phyloP scores from a whole-genome alignment of 495 filamentous ascomycete species.

The Aspergillus conjunctus region DNA sequence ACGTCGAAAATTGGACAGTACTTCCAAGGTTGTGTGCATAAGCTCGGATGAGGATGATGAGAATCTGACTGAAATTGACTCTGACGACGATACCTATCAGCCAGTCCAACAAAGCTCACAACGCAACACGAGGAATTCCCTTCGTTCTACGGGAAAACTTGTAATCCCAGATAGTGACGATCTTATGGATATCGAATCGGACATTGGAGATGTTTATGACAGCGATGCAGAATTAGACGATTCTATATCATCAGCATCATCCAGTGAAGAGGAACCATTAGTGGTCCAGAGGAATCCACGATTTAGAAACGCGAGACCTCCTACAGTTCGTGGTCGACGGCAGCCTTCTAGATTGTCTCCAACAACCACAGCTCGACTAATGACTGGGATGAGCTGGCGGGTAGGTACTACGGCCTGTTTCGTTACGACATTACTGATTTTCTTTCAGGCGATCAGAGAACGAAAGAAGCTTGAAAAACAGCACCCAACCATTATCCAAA shows the following conservation, averaged over 20 bases:
- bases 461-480: slow-evolving; percentile 67
- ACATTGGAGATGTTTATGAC: slow-evolving; percentile 16
- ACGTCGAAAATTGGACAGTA: slow-evolving; percentile 27
- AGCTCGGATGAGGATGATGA: slow-evolving; percentile 18
- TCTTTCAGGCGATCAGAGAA: slow-evolving; percentile 46
- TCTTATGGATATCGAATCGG: slow-evolving; percentile 14
- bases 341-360: background rate
- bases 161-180: slow-evolving; percentile 17
- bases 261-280: slow-evolving; percentile 17
- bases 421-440: slow-evolving; percentile 5
- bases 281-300: slow-evolving; percentile 6
- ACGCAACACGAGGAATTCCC: slow-evolving; percentile 23
- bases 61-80: slow-evolving; percentile 26
- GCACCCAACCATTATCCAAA: slow-evolving; percentile 76
- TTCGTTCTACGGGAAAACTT: slow-evolving; percentile 7
- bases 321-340: slow-evolving; percentile 4
- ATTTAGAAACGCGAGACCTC: background rate
- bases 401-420: slow-evolving; percentile 29
- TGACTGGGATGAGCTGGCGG: slow-evolving; percentile 31
- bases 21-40: slow-evolving; percentile 12
- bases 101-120: slow-evolving; percentile 15
- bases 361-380: background rate
- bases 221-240: slow-evolving; percentile 10
- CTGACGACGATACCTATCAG: slow-evolving; percentile 24
- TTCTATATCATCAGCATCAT: slow-evolving; percentile 16